Percentiles rank a stretch among this genome's conserved stretches.
Conservation (phyloP, 73 alveolate species). For the Symbiodinium natans region DNA sequence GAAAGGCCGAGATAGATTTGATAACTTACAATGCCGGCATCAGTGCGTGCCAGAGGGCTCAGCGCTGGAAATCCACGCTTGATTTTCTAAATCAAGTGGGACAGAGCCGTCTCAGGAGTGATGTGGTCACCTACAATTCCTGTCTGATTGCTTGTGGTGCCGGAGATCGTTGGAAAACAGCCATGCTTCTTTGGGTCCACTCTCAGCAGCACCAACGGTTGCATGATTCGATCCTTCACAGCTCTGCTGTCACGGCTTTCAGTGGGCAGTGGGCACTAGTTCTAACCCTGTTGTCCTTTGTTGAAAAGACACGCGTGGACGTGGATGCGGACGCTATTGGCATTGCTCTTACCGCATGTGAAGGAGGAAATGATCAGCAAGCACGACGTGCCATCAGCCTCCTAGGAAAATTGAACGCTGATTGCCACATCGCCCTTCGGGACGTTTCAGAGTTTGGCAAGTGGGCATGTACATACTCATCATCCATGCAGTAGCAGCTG, state of each 20-base stretch:
- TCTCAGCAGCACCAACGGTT: background rate
- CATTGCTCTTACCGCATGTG: background rate
- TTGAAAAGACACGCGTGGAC: background rate
- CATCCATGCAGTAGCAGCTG: no score
- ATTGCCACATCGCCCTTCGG: background rate
- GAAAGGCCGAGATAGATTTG: background rate
- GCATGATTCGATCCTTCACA: background rate
- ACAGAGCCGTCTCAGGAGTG: background rate
- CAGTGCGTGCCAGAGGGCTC: slow-evolving; percentile 59
- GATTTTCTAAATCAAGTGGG: background rate
- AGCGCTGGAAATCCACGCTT: slow-evolving; percentile 19
- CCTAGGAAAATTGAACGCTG: background rate
- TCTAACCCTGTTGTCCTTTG: background rate
- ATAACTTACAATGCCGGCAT: background rate
- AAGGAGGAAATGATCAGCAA: background rate
- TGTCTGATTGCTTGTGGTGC: background rate
- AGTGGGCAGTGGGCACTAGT: background rate
- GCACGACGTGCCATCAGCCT: background rate
- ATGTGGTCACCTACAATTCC: background rate
- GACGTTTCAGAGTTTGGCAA: background rate
- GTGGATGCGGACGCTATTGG: background rate
- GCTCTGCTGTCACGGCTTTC: background rate
- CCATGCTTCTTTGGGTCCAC: background rate
- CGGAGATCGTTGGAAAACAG: background rate
- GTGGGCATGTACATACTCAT: no score